These are phyloP conservation scores for Cyclocybe cylindracea DNA, from an alignment of 768 basidiomycete genomes.

Conservation along the genomic window DNA sequence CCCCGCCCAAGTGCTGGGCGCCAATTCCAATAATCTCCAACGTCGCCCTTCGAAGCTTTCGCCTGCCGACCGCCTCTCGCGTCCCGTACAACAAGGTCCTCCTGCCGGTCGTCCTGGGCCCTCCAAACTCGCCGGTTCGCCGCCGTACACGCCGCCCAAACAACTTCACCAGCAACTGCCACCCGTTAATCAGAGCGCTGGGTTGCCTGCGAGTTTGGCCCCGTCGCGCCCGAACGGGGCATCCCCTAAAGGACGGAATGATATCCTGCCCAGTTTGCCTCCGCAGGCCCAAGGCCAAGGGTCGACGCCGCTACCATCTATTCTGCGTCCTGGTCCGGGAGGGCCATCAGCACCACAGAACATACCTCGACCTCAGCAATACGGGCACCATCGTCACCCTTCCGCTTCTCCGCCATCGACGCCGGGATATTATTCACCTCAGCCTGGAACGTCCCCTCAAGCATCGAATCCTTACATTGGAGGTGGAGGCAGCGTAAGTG, in stretches of 20 bases:
- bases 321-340: slow-evolving; percentile 39
- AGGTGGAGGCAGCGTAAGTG: neutral
- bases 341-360: slow-evolving; percentile 13
- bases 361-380: slow-evolving; percentile 7
- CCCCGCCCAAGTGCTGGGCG: slow-evolving; percentile 18
- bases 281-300: slow-evolving; percentile 1
- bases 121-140: slow-evolving; percentile 17
- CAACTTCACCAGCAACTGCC: neutral
- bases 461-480: slow-evolving; percentile 19
- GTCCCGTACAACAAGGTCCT: slow-evolving; percentile 30
- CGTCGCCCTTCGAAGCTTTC: slow-evolving; percentile 56
- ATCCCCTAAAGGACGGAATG: neutral
- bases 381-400: slow-evolving; percentile 12
- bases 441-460: neutral
- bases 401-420: slow-evolving; percentile 13
- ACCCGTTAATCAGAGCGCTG: too few relatives aligned
- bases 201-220: too few relatives aligned
- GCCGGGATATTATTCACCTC: neutral
- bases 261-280: too few relatives aligned
- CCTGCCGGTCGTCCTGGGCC: neutral
- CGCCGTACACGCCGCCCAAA: neutral
- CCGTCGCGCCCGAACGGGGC: too few relatives aligned
- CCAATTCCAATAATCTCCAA: slow-evolving; percentile 26
- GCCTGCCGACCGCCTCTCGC: slow-evolving; percentile 51
- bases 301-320: slow-evolving; percentile 27